Base-by-base conservation (phyloP, 2,329 filamentous ascomycete genomes). In the Nothopassalora personata region DNA sequence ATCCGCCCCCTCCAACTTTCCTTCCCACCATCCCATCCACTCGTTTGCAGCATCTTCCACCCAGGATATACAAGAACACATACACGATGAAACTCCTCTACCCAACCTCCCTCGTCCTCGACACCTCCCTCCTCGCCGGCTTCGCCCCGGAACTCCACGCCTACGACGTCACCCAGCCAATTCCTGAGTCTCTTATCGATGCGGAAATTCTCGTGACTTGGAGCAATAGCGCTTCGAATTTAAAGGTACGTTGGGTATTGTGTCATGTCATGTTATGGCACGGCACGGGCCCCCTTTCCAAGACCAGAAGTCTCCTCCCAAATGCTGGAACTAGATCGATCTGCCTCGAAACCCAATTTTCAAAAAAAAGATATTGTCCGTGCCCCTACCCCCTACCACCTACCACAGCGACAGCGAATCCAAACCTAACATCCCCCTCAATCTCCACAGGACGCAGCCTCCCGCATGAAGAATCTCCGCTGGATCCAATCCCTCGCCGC, bases 401-500 rank as follows among this genome's bases (percentile, higher is more conserved):
- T 23, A 23, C 23, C 1, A 23, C 23, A 23, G 23, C 23, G 23
- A 23, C 3, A 23, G 3, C 1, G 3, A 23, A 23, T 23, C 23
- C 23, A 1, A 23, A 23, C 23, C 23, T 23, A 23, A 23, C 23
- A 23, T n/a, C n/a, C n/a, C n/a, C n/a, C n/a, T n/a, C n/a, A n/a
- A n/a, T n/a, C n/a, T n/a, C n/a, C n/a, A 23, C 23, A 23, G 23
- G 81, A 86, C 68, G 84, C 84, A 52, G 81, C 79, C 1, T 64
- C 69, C 53, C 79, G 80, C 59, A 75, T 86, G 70, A 80, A 77
- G 57, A 81, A 83, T 45, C 77, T 87, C 13, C 77, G 77, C 64
- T 87, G 84, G 84, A 86, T 87, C 72, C 85, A 87, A 68, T 85
- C 83, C 0, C 82, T 87, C 34, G 85, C 85, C 36, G 84, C 85